These are phyloP conservation scores for Cytidiella melzeri DNA, from an alignment of 768 basidiomycete species.

Conservation along the genomic window DNA sequence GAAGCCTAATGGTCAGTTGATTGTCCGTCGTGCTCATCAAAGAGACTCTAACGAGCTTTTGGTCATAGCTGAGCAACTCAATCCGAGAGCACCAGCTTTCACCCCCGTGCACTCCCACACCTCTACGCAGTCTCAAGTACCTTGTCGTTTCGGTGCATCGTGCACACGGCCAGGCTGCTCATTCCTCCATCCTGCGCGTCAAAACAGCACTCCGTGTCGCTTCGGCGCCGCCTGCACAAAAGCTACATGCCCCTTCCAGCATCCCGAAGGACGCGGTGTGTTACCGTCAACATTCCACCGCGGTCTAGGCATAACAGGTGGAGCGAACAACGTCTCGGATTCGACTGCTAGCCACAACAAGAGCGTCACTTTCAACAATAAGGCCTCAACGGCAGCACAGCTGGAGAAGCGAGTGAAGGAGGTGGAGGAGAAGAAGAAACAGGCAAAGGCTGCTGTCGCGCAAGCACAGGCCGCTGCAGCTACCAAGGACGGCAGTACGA, in stretches of 20 bases:
- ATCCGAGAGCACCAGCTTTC: constrained; percentile 56
- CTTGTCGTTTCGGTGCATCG: constrained; percentile 77
- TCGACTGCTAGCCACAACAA: constrained; percentile 48
- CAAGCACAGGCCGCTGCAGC: constrained; percentile 56
- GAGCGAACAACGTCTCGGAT: constrained; percentile 49
- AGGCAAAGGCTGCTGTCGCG: constrained; percentile 60
- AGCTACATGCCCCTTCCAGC: constrained; percentile 63
- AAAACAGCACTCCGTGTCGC: constrained; percentile 46
- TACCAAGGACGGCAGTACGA: constrained; percentile 54
- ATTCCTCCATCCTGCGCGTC: constrained; percentile 39
- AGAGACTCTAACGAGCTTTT: neutral
- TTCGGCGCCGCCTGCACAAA: constrained; percentile 85
- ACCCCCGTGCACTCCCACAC: constrained; percentile 34
- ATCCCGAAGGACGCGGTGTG: constrained; percentile 75
- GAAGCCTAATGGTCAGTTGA: constrained; percentile 52
- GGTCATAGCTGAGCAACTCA: constrained; percentile 46
- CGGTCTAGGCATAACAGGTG: constrained; percentile 55
- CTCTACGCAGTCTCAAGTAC: constrained; percentile 25
- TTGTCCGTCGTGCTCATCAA: constrained; percentile 12
- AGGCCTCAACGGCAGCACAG: constrained; percentile 13
- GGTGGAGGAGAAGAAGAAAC: constrained; percentile 57
- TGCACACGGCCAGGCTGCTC: constrained; percentile 84
- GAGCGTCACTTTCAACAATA: constrained; percentile 66
- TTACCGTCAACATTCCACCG: constrained; percentile 78
- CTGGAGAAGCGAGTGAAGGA: constrained; percentile 52